A percentile compares a stretch with the other conserved stretches of the same genome.
These are phyloP conservation scores for Testicularia cyperi DNA, from an alignment of 1,284 basidiomycete species.

Conservation along the genomic window DNA sequence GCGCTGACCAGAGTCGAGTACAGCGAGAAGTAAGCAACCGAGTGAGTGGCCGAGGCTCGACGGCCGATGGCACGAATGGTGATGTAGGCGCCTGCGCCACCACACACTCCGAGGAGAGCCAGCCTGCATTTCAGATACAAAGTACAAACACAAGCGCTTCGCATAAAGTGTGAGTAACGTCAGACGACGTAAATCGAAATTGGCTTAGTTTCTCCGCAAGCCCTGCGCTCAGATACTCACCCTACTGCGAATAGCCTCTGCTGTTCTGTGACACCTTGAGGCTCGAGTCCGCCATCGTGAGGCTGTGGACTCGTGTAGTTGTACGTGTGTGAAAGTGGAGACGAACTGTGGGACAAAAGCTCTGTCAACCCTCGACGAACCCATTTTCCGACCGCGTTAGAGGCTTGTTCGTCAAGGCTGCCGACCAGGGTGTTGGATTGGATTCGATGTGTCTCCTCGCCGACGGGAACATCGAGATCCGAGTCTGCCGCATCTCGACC, in stretches of 20 bases:
- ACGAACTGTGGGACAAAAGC: too few relatives aligned
- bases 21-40: constrained; percentile 70
- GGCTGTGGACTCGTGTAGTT: neutral
- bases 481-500: constrained; percentile 20
- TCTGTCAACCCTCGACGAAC: too few relatives aligned
- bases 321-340: too few relatives aligned
- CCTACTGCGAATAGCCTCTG: constrained; percentile 66
- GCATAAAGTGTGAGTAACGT: neutral
- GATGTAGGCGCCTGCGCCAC: constrained; percentile 69
- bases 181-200: neutral
- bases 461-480: constrained; percentile 15
- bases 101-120: constrained; percentile 67
- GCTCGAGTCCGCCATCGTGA: neutral
- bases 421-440: too few relatives aligned
- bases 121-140: constrained; percentile 63
- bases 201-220: too few relatives aligned
- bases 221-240: constrained; percentile 55
- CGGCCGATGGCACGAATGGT: constrained; percentile 73
- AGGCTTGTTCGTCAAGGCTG: too few relatives aligned
- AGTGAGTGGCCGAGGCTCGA: constrained; percentile 73
- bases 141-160: neutral
- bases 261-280: constrained; percentile 54
- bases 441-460: neutral
- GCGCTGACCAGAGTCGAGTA: constrained; percentile 67
- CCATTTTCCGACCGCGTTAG: too few relatives aligned